A percentile compares a stretch with the other conserved stretches of the same genome.
Conservation (phyloP, 2,329 filamentous ascomycete species). For the Sporothrix pallida region DNA sequence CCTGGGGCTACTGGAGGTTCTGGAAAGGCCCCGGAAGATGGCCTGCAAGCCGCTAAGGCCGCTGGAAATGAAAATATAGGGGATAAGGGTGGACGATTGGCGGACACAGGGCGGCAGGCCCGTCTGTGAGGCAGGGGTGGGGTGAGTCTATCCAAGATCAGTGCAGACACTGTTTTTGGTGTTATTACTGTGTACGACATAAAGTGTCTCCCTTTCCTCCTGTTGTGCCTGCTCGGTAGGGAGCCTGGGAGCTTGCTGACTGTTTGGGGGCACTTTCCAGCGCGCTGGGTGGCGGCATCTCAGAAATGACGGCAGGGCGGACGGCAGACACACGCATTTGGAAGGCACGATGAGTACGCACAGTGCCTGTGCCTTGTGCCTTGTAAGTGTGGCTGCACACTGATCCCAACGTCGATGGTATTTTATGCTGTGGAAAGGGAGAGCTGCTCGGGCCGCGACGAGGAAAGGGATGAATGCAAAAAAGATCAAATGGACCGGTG, state of each 20-base stretch:
- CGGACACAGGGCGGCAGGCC: background rate
- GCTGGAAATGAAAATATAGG: background rate
- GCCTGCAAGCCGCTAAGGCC: background rate
- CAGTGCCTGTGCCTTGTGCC: background rate
- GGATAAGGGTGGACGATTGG: background rate
- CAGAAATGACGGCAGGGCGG: no score
- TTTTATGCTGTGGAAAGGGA: constrained; percentile 13
- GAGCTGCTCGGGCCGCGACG: constrained; percentile 18
- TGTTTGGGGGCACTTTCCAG: background rate
- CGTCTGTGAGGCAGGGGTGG: no score
- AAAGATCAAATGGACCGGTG: background rate
- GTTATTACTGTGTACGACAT: background rate
- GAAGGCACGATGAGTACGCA: constrained; percentile 8
- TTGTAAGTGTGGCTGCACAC: background rate
- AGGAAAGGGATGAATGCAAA: constrained; percentile 5
- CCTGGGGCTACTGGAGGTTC: background rate
- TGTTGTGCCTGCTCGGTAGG: no score
- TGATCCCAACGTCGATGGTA: background rate
- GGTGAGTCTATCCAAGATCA: no score
- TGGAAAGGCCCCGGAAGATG: background rate
- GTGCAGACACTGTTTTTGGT: no score
- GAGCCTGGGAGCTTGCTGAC: background rate
- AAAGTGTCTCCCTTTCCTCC: no score
- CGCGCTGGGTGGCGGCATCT: background rate
- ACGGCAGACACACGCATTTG: background rate